phyloP scores from a whole-genome alignment of 768 basidiomycete genomes.

The Boletus insuetus region DNA sequence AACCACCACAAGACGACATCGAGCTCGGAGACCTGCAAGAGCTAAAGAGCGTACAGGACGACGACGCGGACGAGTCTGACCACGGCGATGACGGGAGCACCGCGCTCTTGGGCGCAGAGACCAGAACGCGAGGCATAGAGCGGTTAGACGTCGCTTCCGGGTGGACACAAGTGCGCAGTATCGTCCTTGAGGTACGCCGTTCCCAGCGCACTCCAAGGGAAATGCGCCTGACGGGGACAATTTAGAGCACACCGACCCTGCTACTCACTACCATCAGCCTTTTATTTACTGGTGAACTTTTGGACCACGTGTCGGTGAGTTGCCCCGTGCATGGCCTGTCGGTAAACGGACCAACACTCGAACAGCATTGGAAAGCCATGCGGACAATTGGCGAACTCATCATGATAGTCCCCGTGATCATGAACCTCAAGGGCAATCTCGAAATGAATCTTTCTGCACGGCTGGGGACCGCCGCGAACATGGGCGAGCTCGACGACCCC shows the following conservation, averaged over 20 bases:
- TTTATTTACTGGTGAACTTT: slow-evolving; percentile 86
- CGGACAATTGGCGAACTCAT: slow-evolving; percentile 89
- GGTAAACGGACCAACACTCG: slow-evolving; percentile 1
- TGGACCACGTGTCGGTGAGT: slow-evolving; percentile 82
- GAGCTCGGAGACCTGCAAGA: neutral
- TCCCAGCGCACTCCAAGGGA: neutral
- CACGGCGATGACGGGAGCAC: slow-evolving; percentile 37
- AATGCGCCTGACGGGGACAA: slow-evolving; percentile 1
- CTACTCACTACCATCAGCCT: slow-evolving; percentile 80
- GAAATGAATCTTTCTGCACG: slow-evolving; percentile 99
- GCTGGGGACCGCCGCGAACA: slow-evolving; percentile 91
- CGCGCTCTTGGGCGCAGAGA: slow-evolving; percentile 43
- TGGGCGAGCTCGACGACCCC: slow-evolving; percentile 84
- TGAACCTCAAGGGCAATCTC: slow-evolving; percentile 96
- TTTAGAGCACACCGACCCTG: slow-evolving; percentile 83
- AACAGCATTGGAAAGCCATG: slow-evolving; percentile 86
- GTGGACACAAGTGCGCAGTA: slow-evolving; percentile 58
- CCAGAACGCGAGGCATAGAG: slow-evolving; percentile 27
- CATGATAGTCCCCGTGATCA: slow-evolving; percentile 91
- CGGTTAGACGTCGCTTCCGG: slow-evolving; percentile 14
- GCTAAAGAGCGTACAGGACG: neutral
- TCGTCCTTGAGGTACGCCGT: slow-evolving; percentile 66
- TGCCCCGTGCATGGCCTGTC: slow-evolving; percentile 2
- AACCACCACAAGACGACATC: neutral
- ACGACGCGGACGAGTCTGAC: neutral